Evolutionary conservation across 2,329 filamentous ascomycete genomes (phyloP), one percentile per base, ranked within the genome.

Genomic region (Achaetomium macrosporum): DNA sequence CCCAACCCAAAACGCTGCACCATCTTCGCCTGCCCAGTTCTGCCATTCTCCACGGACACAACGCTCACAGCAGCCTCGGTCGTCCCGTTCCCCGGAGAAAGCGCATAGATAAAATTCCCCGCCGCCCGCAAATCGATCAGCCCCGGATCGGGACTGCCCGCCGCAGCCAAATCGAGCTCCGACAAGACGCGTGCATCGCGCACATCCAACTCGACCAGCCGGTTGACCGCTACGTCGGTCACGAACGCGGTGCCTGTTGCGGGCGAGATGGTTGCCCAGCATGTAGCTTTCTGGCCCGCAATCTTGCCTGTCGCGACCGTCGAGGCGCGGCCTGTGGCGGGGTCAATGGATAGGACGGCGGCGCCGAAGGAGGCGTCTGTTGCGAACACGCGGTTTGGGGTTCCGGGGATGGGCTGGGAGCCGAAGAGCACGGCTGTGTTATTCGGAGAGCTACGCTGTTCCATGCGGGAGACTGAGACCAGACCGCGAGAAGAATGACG

Each of bases 341-440:
- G 42, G 42, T 76, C 68, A 19, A 80, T 56, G 1, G 69, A 65
- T 1, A 84, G 63, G 5, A 81, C 67, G 0, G 71, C 74, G 1
- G 67, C 75, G 7, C 82, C 82, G 44, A 84, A 82, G 0, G 77
- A 76, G 0, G 79, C 75, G 54, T 85, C 81, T 0, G 80, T 80
- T 0, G 71, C 72, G 49, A 84, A 79, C 36, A 82, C 60, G 35
- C 15, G 35, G 20, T 73, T 63, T 8, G 60, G 64, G 0, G 70
- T 71, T 0, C 67, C 69, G 0, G 74, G 74, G 35, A 83, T 73
- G 0, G 66, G 42, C 0, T 69, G 65, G 0, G 77, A 73, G 8
- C 81, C 81, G 57, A 83, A 80, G 1, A 79, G 70, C 0, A 77
- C 76, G 0, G 74, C 74, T 0, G 81, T 84, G n/a, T 78, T 79